Percentiles rank a stretch among this genome's conserved stretches.
Evolutionary conservation across 164 flowering plant genomes (phyloP).

Genomic region (Stephania yunnanensis): DNA sequence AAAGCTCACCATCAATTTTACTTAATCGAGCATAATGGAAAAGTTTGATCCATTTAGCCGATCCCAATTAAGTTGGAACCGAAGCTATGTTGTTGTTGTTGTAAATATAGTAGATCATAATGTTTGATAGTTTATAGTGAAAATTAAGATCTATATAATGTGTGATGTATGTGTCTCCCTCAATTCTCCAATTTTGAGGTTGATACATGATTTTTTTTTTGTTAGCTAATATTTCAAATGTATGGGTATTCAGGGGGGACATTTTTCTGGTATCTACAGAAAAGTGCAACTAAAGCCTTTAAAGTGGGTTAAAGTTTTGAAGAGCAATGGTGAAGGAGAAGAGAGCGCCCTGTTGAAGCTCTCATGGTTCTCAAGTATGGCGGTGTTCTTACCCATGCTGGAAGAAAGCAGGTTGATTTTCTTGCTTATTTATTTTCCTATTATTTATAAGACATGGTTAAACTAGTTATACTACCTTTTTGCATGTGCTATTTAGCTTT

Average conservation of each 20-base stretch:
- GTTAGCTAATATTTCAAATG: slow-evolving; percentile 4
- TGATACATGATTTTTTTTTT: background rate
- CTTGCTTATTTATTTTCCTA: background rate
- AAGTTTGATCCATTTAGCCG: too few relatives aligned
- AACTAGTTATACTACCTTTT: too few relatives aligned
- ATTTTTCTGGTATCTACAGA: slow-evolving; percentile 96
- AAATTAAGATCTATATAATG: too few relatives aligned
- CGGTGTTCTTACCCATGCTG: slow-evolving; percentile 99
- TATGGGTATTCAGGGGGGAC: slow-evolving; percentile 70
- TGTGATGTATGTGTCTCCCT: background rate
- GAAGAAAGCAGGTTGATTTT: slow-evolving; percentile 84
- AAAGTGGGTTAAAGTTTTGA: slow-evolving; percentile 83
- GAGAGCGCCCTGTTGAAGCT: slow-evolving; percentile 96
- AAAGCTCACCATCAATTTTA: too few relatives aligned
- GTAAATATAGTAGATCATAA: too few relatives aligned
- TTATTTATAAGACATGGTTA: too few relatives aligned
- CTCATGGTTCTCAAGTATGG: slow-evolving; percentile 99
- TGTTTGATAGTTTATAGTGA: background rate
- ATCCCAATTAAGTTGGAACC: too few relatives aligned
- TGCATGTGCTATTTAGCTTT: too few relatives aligned
- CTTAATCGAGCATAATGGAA: too few relatives aligned
- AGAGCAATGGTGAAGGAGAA: slow-evolving; percentile 75
- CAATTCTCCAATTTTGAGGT: background rate
- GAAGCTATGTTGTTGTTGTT: too few relatives aligned
- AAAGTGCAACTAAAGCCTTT: slow-evolving; percentile 97